phyloP scores from a whole-genome alignment of 2,329 filamentous ascomycete genomes.

The Beauveria sp. region DNA sequence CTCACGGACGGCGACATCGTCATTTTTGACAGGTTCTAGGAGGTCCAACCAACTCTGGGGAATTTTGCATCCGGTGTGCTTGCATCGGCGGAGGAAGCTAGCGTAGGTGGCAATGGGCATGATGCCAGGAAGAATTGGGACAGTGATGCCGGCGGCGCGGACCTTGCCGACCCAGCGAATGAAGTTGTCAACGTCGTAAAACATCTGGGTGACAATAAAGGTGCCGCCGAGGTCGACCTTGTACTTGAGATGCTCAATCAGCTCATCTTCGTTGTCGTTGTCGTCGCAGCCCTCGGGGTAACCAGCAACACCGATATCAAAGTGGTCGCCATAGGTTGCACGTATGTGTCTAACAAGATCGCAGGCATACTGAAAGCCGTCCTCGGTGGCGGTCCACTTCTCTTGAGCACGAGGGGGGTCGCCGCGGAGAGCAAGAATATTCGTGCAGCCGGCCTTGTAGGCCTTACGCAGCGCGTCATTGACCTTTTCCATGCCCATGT shows the following conservation, averaged over 20 bases:
- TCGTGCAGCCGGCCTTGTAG: conserved; percentile 93
- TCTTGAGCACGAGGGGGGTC: conserved; percentile 92
- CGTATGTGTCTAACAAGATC: conserved; percentile 84
- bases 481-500: conserved; percentile 91
- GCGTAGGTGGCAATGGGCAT: conserved; percentile 91
- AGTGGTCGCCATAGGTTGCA: conserved; percentile 62
- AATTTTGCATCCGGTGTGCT: conserved; percentile 82
- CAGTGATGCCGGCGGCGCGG: conserved; percentile 71
- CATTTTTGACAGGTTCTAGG: conserved; percentile 91
- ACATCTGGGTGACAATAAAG: conserved; percentile 98
- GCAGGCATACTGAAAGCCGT: conserved; percentile 83
- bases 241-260: conserved; percentile 91
- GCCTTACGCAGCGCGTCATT: conserved; percentile 81
- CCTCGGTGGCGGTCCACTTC: conserved; percentile 83
- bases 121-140: conserved; percentile 80
- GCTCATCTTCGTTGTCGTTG: conserved; percentile 73
- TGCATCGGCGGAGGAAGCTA: conserved; percentile 81
- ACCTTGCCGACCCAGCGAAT: conserved; percentile 83
- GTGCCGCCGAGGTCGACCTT: conserved; percentile 91
- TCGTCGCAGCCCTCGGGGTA: conserved; percentile 96
- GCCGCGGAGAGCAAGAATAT: conserved; percentile 88
- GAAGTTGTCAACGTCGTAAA: conserved; percentile 96
- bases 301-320: conserved; percentile 94
- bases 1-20: conserved; percentile 86
- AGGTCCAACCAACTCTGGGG: conserved; percentile 73